Conservation (phyloP, 2,329 filamentous ascomycete species). For the Fusarium drepaniforme region DNA sequence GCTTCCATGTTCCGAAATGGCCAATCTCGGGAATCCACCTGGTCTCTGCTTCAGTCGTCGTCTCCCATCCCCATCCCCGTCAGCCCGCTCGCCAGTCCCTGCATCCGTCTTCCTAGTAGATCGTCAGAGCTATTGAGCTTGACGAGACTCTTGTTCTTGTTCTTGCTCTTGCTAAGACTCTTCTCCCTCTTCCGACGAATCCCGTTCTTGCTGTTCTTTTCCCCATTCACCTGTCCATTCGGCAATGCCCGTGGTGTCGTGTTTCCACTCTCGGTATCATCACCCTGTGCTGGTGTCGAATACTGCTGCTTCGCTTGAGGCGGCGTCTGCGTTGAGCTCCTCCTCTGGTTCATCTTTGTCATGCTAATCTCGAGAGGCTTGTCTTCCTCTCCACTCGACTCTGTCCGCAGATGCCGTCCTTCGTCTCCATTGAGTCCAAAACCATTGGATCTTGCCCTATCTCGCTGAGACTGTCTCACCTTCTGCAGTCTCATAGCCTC, state of each 20-base stretch:
- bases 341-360: constrained; percentile 58
- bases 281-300: constrained; percentile 17
- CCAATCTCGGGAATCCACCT: constrained; percentile 5
- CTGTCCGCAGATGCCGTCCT: constrained; percentile 55
- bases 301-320: constrained; percentile 20
- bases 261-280: constrained; percentile 36
- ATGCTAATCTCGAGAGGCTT: constrained; percentile 84
- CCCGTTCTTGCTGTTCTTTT: constrained; percentile 42
- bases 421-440: constrained; percentile 40
- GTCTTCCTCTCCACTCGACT: constrained; percentile 84
- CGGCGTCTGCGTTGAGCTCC: constrained; percentile 41
- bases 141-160: constrained; percentile 61
- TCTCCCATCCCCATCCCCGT: constrained; percentile 62
- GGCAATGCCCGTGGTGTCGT: constrained; percentile 25
- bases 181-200: constrained; percentile 41
- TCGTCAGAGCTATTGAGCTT: constrained; percentile 70
- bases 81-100: constrained; percentile 66
- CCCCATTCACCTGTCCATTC: constrained; percentile 39
- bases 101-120: constrained; percentile 68
- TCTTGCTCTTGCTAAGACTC: constrained; percentile 54
- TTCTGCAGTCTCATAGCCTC: constrained; percentile 53
- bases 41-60: constrained; percentile 48
- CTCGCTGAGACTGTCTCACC: constrained; percentile 26
- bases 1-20: neutral
- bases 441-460: constrained; percentile 11